Conservation (phyloP, 2,329 filamentous ascomycete genomes). For the Talaromyces funiculosus region DNA sequence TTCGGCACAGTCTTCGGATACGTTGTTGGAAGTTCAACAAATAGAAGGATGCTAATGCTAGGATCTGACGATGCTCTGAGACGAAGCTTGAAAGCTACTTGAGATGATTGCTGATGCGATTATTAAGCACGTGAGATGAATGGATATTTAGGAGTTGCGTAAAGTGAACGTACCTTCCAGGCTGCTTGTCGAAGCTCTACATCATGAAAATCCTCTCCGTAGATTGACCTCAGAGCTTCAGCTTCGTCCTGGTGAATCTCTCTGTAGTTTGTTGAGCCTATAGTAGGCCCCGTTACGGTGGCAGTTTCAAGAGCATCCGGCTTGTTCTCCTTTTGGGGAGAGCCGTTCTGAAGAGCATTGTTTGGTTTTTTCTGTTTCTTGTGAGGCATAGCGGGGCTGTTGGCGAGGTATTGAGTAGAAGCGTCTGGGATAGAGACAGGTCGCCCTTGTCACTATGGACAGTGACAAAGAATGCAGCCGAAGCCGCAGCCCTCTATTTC, state of each 20-base stretch:
- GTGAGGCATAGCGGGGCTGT: conserved; percentile 39
- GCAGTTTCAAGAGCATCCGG: conserved; percentile 24
- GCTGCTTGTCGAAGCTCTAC: conserved; percentile 64
- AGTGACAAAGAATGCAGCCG: conserved; percentile 37
- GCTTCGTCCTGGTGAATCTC: conserved; percentile 85
- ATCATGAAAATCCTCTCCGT: conserved; percentile 78
- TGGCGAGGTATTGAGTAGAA: conserved; percentile 22
- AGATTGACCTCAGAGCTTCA: conserved; percentile 79
- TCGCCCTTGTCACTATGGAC: conserved; percentile 24
- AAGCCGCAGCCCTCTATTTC: conserved; percentile 39
- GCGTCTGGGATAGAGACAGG: conserved; percentile 18
- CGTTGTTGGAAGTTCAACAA: conserved; percentile 77
- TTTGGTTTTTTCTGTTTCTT: conserved; percentile 39
- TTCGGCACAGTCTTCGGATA: conserved; percentile 82
- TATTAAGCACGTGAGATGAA: neutral
- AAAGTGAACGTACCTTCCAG: conserved; percentile 65
- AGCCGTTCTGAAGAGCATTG: conserved; percentile 28
- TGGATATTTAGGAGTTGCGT: neutral
- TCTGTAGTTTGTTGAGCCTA: conserved; percentile 59
- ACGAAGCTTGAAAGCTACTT: conserved; percentile 74
- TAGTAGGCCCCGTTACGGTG: conserved; percentile 27
- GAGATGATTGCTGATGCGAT: conserved; percentile 59
- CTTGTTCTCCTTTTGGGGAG: conserved; percentile 34
- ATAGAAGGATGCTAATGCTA: conserved; percentile 65
- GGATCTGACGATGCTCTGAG: conserved; percentile 69